Conservation (phyloP, 2,329 filamentous ascomycete genomes). For the Calonectria honghensis region DNA sequence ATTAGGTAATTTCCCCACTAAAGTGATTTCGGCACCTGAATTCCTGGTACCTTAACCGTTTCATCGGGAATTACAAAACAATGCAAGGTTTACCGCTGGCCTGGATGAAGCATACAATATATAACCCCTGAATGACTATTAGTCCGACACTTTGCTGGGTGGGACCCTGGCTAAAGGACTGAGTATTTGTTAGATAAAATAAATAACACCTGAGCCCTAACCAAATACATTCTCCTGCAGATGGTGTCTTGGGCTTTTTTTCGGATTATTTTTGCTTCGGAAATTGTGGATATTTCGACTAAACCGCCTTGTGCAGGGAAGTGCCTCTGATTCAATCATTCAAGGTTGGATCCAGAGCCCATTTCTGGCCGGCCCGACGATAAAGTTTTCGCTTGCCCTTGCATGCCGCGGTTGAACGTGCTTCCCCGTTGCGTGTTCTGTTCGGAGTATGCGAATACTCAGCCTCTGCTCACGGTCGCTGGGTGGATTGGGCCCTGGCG, state of each 20-base stretch:
- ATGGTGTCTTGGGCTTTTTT: no score
- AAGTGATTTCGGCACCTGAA: background rate
- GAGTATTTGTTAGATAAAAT: no score
- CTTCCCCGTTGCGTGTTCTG: background rate
- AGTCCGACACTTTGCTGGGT: no score
- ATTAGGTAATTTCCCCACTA: no score
- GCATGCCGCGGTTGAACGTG: background rate
- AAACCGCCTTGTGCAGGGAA: no score
- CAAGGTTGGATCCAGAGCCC: background rate
- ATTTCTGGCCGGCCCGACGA: background rate
- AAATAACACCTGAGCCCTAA: no score
- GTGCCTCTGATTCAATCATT: no score
- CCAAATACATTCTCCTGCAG: no score
- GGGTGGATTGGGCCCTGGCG: background rate
- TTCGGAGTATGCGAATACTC: background rate
- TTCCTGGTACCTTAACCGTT: background rate
- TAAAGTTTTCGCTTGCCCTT: conserved; percentile 1
- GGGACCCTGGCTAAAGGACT: no score
- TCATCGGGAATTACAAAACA: background rate
- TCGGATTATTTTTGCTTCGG: no score
- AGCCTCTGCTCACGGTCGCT: conserved; percentile 1
- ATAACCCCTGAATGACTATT: no score
- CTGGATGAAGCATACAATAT: background rate
- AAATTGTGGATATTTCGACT: no score
- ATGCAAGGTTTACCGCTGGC: background rate